A percentile compares a stretch with the other conserved stretches of the same genome.
Evolutionary conservation across 2,329 filamentous ascomycete species (phyloP).

Genomic region (Endocalyx cinctus): DNA sequence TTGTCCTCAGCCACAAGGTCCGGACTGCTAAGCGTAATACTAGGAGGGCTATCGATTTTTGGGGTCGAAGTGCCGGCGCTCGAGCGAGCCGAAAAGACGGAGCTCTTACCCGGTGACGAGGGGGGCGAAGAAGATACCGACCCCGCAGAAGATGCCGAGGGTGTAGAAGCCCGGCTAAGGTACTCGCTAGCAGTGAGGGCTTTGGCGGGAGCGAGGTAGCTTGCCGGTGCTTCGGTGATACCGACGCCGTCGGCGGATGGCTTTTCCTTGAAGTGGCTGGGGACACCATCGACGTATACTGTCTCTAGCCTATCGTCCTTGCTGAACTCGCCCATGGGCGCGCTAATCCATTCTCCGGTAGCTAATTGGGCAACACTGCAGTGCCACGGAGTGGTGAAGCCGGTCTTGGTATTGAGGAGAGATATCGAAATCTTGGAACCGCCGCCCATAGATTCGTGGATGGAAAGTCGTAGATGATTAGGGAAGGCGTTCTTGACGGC

Average conservation of each 20-base stretch:
- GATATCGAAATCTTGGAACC: no score
- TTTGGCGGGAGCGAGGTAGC: background rate
- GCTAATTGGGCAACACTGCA: no score
- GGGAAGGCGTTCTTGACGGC: no score
- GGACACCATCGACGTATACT: constrained; percentile 2
- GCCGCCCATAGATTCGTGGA: no score
- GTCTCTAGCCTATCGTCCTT: constrained; percentile 3
- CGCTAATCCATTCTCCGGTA: constrained; percentile 4
- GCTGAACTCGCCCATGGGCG: constrained; percentile 4
- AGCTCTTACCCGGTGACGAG: background rate
- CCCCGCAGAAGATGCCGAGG: constrained; percentile 1
- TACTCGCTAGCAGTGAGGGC: constrained; percentile 3
- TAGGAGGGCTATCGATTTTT: background rate
- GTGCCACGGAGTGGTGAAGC: no score
- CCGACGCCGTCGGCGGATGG: background rate
- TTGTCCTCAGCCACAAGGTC: background rate
- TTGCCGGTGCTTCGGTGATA: background rate
- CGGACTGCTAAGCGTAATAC: constrained; percentile 1
- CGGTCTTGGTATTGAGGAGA: no score
- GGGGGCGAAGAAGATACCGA: no score
- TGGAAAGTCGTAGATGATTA: no score
- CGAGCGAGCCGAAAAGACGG: background rate
- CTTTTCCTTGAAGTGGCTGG: constrained; percentile 5
- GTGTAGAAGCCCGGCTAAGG: constrained; percentile 2
- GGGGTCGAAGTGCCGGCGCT: background rate